phyloP scores from a whole-genome alignment of 352 stramenopile species.

The Phytophthora pistaciae region DNA sequence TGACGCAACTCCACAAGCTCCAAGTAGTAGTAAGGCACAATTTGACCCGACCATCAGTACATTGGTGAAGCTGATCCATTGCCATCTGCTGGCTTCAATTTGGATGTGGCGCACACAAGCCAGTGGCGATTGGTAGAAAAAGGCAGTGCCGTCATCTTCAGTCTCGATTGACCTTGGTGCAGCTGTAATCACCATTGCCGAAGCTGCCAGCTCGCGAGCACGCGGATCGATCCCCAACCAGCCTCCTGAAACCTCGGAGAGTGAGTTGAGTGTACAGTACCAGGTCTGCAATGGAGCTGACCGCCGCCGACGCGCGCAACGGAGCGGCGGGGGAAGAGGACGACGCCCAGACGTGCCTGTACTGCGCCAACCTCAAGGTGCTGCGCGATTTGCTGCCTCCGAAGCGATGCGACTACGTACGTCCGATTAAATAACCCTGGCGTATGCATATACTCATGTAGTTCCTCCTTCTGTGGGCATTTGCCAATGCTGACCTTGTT shows the following conservation, averaged over 20 bases:
- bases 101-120: constrained; percentile 20
- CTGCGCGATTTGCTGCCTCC: constrained; percentile 59
- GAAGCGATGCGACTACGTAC: constrained; percentile 70
- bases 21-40: neutral
- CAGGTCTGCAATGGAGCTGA: constrained; percentile 26
- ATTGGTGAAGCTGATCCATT: too few relatives aligned
- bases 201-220: neutral
- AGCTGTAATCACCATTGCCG: constrained; percentile 4
- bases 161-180: constrained; percentile 9
- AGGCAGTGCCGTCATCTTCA: constrained; percentile 25
- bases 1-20: too few relatives aligned
- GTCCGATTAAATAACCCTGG: constrained; percentile 3
- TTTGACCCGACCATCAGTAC: neutral
- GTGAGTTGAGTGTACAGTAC: constrained; percentile 35
- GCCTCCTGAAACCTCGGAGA: constrained; percentile 42
- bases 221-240: neutral
- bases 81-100: constrained; percentile 11
- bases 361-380: constrained; percentile 60
- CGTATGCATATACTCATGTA: neutral
- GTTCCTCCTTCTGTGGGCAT: neutral
- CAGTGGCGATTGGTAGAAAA: neutral
- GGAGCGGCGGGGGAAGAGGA: neutral
- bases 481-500: neutral
- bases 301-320: neutral
- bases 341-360: constrained; percentile 35